Conservation (phyloP, 1,284 basidiomycete species). For the Mycena sp. region DNA sequence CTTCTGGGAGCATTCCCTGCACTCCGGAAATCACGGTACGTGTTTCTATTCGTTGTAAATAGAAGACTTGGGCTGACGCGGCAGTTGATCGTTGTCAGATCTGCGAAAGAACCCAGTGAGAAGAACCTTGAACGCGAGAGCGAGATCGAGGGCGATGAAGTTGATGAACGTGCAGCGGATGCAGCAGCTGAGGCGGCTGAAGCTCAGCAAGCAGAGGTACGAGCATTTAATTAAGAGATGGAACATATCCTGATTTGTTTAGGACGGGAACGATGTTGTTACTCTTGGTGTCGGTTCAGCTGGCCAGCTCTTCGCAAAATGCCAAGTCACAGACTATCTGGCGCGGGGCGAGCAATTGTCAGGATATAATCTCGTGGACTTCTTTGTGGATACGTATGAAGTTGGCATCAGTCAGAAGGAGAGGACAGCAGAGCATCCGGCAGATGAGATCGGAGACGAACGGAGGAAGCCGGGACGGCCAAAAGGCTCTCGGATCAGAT, state of each 20-base stretch:
- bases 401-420: neutral
- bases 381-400: conserved; percentile 32
- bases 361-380: conserved; percentile 23
- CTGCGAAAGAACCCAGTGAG: no score
- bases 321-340: conserved; percentile 31
- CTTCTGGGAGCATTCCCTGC: conserved; percentile 30
- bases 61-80: no score
- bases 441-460: neutral
- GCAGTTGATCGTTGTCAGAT: no score
- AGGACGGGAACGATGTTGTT: no score
- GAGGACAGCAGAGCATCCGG: neutral
- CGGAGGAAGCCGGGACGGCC: neutral
- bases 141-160: no score
- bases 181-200: no score
- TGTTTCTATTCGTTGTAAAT: no score
- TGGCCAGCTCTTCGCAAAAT: conserved; percentile 8
- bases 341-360: conserved; percentile 15
- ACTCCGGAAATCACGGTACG: neutral
- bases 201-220: neutral
- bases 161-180: no score
- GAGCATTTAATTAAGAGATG: no score
- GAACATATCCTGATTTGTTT: no score
- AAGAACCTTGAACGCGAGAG: no score
- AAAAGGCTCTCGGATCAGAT: neutral
- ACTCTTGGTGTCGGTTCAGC: no score